A percentile compares a stretch with the other conserved stretches of the same genome.
Conservation (phyloP, 2,329 filamentous ascomycete genomes). For the Hymenoscyphus occultus region DNA sequence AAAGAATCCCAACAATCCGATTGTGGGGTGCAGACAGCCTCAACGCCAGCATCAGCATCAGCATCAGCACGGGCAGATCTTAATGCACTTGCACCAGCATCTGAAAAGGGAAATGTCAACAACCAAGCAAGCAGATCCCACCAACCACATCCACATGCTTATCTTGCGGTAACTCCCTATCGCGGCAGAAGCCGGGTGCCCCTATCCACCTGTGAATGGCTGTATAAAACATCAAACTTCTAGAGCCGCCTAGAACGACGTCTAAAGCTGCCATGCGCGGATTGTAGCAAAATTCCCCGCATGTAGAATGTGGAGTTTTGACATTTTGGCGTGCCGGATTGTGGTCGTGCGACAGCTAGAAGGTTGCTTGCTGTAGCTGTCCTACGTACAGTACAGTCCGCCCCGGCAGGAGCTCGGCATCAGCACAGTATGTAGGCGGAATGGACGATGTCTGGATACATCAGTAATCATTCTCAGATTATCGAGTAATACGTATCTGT, state of each 20-base stretch:
- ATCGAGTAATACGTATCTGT: conserved; percentile 8
- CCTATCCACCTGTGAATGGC: neutral
- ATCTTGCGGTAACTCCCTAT: neutral
- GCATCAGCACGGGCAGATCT: conserved; percentile 13
- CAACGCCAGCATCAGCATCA: neutral
- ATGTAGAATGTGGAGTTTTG: neutral
- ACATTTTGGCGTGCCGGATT: neutral
- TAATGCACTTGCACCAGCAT: conserved; percentile 23
- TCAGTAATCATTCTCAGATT: neutral
- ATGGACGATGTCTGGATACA: neutral
- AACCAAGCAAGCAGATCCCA: neutral
- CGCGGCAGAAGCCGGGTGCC: neutral
- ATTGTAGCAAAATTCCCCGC: neutral
- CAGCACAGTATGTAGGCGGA: neutral
- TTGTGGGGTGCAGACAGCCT: conserved; percentile 30
- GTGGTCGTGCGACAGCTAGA: neutral
- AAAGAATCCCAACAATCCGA: conserved; percentile 14
- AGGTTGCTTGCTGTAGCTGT: neutral
- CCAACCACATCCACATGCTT: neutral
- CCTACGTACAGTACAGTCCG: neutral
- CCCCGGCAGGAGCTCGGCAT: neutral
- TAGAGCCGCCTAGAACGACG: neutral
- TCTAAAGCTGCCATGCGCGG: neutral
- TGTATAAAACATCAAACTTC: neutral
- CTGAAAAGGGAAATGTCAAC: conserved; percentile 18